Percentiles rank a stretch among this genome's conserved stretches.
These are phyloP conservation scores for Schoenoplectus triqueter DNA, from an alignment of 202 grass and related monocot genomes.

Conservation along the genomic window DNA sequence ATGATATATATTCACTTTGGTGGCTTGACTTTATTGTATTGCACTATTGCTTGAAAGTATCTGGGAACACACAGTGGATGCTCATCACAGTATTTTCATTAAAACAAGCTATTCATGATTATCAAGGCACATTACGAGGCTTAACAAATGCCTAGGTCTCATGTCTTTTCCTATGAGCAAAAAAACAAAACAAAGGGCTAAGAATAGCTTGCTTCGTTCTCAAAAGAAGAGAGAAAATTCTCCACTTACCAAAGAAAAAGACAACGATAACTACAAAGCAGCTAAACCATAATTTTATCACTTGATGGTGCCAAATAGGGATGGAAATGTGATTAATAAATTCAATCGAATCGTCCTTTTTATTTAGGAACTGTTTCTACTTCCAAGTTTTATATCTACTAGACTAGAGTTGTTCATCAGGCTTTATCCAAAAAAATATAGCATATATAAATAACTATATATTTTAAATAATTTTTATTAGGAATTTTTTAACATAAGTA, in stretches of 20 bases:
- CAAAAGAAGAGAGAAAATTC: constrained; percentile 31
- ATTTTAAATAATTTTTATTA: no score
- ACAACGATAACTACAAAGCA: constrained; percentile 48
- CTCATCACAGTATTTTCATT: not conserved
- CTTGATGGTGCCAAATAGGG: constrained; percentile 28
- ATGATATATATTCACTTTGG: not conserved
- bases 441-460: no score
- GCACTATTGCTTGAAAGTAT: not conserved
- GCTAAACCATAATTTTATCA: constrained; percentile 37
- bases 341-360: not conserved
- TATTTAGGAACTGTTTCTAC: not conserved
- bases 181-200: constrained; percentile 26
- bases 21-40: not conserved
- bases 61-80: not conserved
- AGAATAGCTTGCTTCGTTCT: constrained; percentile 23
- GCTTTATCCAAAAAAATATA: no score
- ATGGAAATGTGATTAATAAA: constrained; percentile 7
- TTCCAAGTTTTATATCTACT: not conserved
- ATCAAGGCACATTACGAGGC: not conserved
- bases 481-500: no score
- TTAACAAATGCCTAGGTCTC: constrained; percentile 22
- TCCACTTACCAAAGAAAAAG: constrained; percentile 46
- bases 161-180: constrained; percentile 17
- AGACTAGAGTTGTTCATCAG: no score
- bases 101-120: not conserved